phyloP scores from a whole-genome alignment of 2,329 filamentous ascomycete genomes.

The Myriosclerotinia curreyana region DNA sequence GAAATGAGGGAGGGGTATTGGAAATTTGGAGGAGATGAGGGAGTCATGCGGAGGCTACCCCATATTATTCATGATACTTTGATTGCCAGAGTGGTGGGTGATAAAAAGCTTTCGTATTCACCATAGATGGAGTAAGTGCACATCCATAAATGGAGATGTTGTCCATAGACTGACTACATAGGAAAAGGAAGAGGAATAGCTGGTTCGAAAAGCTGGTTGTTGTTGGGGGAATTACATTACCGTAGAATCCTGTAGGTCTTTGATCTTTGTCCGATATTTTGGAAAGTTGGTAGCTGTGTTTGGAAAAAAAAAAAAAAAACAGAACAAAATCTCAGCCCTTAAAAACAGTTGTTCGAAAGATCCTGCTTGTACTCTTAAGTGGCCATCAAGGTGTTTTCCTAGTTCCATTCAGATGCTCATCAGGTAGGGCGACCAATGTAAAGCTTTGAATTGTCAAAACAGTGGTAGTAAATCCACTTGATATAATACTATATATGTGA shows the following conservation, averaged over 20 bases:
- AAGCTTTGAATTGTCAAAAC: neutral
- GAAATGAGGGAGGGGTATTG: neutral
- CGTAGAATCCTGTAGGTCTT: neutral
- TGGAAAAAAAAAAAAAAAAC: neutral
- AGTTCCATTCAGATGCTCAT: neutral
- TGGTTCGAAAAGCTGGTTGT: neutral
- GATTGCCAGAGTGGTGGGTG: neutral
- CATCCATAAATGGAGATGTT: neutral
- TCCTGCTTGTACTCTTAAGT: conserved; percentile 2
- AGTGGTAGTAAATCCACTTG: neutral
- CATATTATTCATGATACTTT: neutral
- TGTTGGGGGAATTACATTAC: conserved; percentile 9
- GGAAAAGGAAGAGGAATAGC: neutral
- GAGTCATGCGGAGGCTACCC: neutral
- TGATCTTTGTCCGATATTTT: neutral
- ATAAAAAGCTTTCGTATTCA: neutral
- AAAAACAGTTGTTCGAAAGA: neutral
- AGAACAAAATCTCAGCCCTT: neutral
- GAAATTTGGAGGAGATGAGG: neutral
- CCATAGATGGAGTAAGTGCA: neutral
- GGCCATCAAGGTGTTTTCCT: conserved; percentile 16
- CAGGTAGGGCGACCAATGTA: conserved; percentile 5
- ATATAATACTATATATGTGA: neutral
- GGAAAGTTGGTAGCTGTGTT: neutral
- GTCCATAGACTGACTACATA: neutral